phyloP scores from a whole-genome alignment of 2,329 filamentous ascomycete species.

The Arthrobotrys musiformis region DNA sequence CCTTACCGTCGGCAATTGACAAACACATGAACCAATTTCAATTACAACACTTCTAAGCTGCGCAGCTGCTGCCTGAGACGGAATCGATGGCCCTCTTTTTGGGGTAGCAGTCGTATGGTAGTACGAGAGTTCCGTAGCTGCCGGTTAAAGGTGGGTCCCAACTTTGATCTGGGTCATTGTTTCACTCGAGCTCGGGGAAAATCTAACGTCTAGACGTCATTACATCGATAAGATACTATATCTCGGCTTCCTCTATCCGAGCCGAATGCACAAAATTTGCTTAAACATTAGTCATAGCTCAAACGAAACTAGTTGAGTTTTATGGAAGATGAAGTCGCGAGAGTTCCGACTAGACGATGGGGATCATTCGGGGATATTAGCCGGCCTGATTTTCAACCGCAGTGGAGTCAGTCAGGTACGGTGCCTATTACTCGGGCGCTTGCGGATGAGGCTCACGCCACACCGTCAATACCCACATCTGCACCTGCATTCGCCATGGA shows the following conservation, averaged over 20 bases:
- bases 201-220: not conserved
- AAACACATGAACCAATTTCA: conserved; percentile 3
- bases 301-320: not conserved
- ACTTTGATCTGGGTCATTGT: not conserved
- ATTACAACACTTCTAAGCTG: conserved; percentile 8
- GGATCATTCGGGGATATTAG: conserved; percentile 14
- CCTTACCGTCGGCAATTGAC: not conserved
- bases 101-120: not conserved
- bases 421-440: conserved; percentile 11
- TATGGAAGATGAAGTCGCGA: not conserved
- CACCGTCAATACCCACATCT: not conserved
- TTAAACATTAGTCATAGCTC: not conserved
- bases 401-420: conserved; percentile 6
- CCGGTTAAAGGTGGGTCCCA: not conserved
- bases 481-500: not conserved
- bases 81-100: not conserved
- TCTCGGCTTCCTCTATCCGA: not conserved
- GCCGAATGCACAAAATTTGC: too few relatives aligned
- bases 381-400: conserved; percentile 4
- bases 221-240: not conserved
- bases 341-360: conserved; percentile 13
- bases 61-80: conserved; percentile 9
- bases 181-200: not conserved
- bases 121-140: not conserved
- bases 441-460: conserved; percentile 37